Percentiles rank a stretch among this genome's conserved stretches.
phyloP scores from a whole-genome alignment of 2,329 filamentous ascomycete genomes.

The Nothopassalora personata region DNA sequence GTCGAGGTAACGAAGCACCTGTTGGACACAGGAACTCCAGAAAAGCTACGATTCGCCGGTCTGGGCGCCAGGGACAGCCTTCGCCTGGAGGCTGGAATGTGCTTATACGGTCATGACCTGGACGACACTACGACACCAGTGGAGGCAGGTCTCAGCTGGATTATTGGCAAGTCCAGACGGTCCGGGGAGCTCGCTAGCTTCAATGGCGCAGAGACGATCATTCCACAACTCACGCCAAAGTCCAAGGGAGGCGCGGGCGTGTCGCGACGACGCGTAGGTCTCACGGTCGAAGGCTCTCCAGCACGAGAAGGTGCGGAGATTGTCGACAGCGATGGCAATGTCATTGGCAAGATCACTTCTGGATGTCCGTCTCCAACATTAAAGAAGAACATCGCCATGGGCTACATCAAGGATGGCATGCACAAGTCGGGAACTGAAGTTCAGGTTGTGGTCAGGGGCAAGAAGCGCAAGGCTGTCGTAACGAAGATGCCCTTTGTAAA shows the following conservation, averaged over 20 bases:
- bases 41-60: constrained; percentile 73
- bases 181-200: constrained; percentile 59
- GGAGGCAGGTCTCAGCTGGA: constrained; percentile 66
- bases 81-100: constrained; percentile 95
- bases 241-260: constrained; percentile 49
- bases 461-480: constrained; percentile 67
- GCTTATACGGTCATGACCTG: constrained; percentile 97
- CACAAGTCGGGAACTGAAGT: constrained; percentile 83
- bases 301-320: constrained; percentile 85
- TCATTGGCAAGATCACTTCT: constrained; percentile 77
- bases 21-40: constrained; percentile 52
- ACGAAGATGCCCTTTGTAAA: constrained; percentile 86
- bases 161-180: constrained; percentile 75
- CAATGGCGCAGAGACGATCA: constrained; percentile 73
- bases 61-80: constrained; percentile 88
- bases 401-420: constrained; percentile 72
- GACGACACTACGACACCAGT: constrained; percentile 70
- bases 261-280: constrained; percentile 67
- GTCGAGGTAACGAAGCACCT: constrained; percentile 64
- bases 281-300: constrained; percentile 78
- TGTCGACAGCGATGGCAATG: constrained; percentile 57
- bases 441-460: constrained; percentile 70
- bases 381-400: constrained; percentile 93
- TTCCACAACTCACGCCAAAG: constrained; percentile 61
- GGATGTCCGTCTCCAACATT: constrained; percentile 84